phyloP scores from a whole-genome alignment of 2,329 filamentous ascomycete genomes.

The Aspergillus hortae region DNA sequence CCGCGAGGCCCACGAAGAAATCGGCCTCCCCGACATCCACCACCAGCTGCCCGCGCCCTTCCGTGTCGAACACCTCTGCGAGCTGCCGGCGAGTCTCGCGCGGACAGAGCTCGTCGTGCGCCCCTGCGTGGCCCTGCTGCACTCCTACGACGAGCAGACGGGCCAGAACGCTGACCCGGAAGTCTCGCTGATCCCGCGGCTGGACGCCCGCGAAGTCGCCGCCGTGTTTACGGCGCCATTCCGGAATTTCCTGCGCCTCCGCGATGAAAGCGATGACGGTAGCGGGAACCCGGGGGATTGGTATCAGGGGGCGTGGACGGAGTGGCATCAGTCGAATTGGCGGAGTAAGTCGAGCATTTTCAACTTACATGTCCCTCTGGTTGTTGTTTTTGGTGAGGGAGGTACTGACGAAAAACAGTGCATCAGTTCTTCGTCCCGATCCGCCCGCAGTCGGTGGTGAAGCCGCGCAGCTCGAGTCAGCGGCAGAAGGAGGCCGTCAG shows the following conservation, averaged over 20 bases:
- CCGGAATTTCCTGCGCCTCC: constrained; percentile 68
- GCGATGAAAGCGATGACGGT: constrained; percentile 52
- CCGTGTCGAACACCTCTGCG: constrained; percentile 80
- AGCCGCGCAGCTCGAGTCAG: constrained; percentile 45
- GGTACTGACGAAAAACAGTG: constrained; percentile 43
- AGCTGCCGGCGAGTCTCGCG: constrained; percentile 72
- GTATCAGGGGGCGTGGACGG: constrained; percentile 81
- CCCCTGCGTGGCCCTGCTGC: constrained; percentile 74
- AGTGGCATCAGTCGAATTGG: constrained; percentile 78
- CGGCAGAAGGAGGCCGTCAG: constrained; percentile 40
- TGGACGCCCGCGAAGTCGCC: constrained; percentile 88
- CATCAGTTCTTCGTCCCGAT: constrained; percentile 92
- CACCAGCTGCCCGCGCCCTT: constrained; percentile 74
- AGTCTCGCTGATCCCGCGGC: constrained; percentile 69
- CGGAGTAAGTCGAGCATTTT: constrained; percentile 39
- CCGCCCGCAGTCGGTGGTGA: constrained; percentile 64
- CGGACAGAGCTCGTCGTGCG: constrained; percentile 70
- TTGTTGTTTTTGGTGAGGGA: background rate
- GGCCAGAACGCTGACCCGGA: constrained; percentile 54
- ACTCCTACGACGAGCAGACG: constrained; percentile 52
- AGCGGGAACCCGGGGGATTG: constrained; percentile 56
- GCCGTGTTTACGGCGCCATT: constrained; percentile 91
- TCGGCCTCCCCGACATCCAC: constrained; percentile 71
- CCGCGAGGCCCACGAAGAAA: constrained; percentile 88
- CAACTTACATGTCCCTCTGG: background rate